Evolutionary conservation across 1,284 basidiomycete species (phyloP), one percentile per base, ranked within the genome.

Genomic region (Naganishia liquefaciens): DNA sequence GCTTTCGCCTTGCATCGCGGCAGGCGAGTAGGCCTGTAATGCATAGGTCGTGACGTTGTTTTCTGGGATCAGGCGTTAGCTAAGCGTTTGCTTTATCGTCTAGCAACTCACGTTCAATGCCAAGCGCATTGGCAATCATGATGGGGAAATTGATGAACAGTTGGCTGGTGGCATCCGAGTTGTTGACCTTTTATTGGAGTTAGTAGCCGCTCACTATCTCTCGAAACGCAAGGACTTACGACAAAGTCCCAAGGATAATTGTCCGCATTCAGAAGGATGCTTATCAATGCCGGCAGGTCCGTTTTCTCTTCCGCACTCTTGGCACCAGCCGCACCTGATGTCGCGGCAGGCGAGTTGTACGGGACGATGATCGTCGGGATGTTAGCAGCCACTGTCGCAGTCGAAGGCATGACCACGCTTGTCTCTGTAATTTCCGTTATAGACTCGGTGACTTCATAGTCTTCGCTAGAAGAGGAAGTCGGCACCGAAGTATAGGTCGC

Each of bases 11-110:
- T 75, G 71, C 69, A 74, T 75, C 2, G 73, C 64, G 1, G 76
- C 77, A 5, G 79, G 78, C 58, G 77, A 74, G 68, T 80, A 80
- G 4, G 77, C 76, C 68, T 76, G 70, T 19, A 81, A 70, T 47
- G 76, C 77, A 64, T 77, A 77, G 0, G 77, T 80, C 58, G 72
- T 66, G 25, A 80, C 74, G 9, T 75, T 62, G 13, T 64, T 64
- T 25, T 65, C 71, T 69, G 68, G 57, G 17, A 62, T 53, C 52
- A 72, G 67, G 25, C 7, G 42, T 25, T 25, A 23, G 27, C 17
- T 23, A 11, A 30, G n/a, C n/a, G 28, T 3, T 33, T 27, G 13
- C 10, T 11, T 17, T 4, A 54, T 23, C 6, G 21, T 21, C n/a
- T 19, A 7, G 23, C 17, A 5, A 70, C 71, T 64, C 47, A 71